Evolutionary conservation across 495 filamentous ascomycete genomes (phyloP).

Genomic region (Penicillium daleae): DNA sequence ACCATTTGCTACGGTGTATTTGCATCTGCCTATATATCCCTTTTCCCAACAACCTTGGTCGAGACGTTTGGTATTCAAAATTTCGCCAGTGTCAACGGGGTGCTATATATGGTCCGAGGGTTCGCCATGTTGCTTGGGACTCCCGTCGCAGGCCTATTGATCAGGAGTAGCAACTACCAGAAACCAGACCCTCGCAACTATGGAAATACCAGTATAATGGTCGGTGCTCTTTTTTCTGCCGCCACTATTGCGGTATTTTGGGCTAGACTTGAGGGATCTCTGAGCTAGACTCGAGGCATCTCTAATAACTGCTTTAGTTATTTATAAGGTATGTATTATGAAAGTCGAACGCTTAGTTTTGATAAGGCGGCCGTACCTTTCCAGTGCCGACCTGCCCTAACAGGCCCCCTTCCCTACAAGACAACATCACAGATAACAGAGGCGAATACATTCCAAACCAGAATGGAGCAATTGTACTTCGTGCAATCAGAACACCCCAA

Average conservation of each 20-base stretch:
- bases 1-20: slow-evolving; percentile 43
- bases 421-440: too few species aligned
- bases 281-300: too few species aligned
- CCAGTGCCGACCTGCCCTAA: too few species aligned
- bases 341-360: too few species aligned
- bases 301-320: too few species aligned
- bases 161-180: slow-evolving; percentile 29
- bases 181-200: slow-evolving; percentile 26
- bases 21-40: slow-evolving; percentile 45
- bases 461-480: too few species aligned
- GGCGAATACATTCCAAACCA: too few species aligned
- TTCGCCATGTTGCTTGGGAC: slow-evolving; percentile 46
- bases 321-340: too few species aligned
- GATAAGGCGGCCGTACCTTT: too few species aligned
- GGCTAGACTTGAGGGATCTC: slow-evolving; percentile 41
- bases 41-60: slow-evolving; percentile 45
- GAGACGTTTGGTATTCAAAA: slow-evolving; percentile 49
- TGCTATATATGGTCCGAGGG: slow-evolving; percentile 49
- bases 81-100: slow-evolving; percentile 46
- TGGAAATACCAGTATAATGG: slow-evolving; percentile 36
- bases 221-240: slow-evolving; percentile 32
- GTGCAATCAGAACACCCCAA: too few species aligned
- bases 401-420: too few species aligned
- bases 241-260: slow-evolving; percentile 36
- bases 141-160: slow-evolving; percentile 43